These are phyloP conservation scores for Rhizophora mangle DNA, from an alignment of 345 rosid species.

Conservation along the genomic window DNA sequence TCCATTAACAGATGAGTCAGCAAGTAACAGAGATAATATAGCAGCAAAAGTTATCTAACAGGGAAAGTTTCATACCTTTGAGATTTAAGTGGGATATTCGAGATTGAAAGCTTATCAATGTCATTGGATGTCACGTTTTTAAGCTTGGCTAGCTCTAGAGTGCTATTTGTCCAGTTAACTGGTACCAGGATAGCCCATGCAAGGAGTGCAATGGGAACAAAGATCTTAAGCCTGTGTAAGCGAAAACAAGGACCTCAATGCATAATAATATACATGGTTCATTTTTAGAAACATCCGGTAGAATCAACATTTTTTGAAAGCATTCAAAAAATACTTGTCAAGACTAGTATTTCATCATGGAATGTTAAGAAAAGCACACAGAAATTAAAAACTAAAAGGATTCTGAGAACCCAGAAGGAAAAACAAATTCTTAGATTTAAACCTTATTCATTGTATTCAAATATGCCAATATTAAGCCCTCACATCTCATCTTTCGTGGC, in stretches of 20 bases:
- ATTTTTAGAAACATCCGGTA: not conserved
- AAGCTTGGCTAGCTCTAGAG: conserved; percentile 35
- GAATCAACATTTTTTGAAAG: conserved; percentile 1
- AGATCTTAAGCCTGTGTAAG: conserved; percentile 71
- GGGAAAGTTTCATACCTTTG: conserved; percentile 41
- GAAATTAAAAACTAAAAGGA: no score
- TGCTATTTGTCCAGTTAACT: conserved; percentile 59
- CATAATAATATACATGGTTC: not conserved
- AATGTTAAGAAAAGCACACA: no score
- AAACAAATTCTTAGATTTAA: no score
- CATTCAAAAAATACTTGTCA: not conserved
- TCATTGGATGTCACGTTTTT: conserved; percentile 69
- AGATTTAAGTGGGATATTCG: conserved; percentile 66
- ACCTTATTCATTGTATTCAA: no score
- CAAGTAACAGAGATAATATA: not conserved
- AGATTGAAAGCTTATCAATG: conserved; percentile 85
- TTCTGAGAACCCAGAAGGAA: no score
- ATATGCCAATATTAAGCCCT: no score
- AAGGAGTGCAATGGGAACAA: conserved; percentile 67
- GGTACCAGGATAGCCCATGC: conserved; percentile 85
- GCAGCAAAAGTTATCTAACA: not conserved
- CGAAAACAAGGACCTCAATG: conserved; percentile 8
- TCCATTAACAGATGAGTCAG: not conserved
- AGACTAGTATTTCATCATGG: not conserved
- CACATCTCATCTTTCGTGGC: no score